phyloP scores from a whole-genome alignment of 2,329 filamentous ascomycete genomes.

The Aplosporella prunicola region DNA sequence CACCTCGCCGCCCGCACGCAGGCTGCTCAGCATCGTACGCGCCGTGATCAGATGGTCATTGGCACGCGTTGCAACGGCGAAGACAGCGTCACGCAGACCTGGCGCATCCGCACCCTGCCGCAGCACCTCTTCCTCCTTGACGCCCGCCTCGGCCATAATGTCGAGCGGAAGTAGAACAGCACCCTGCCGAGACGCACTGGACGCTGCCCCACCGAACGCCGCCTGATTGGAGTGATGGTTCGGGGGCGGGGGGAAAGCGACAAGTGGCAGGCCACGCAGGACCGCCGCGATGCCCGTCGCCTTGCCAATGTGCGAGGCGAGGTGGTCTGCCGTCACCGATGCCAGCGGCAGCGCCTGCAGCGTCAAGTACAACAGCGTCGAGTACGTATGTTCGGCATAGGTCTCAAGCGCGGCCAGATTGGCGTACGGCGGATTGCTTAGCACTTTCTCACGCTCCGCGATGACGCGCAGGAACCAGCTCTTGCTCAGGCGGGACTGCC shows the following conservation, averaged over 20 bases:
- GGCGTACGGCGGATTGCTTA: constrained; percentile 74
- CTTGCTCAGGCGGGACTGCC: constrained; percentile 43
- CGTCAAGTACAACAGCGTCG: constrained; percentile 81
- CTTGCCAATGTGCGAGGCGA: constrained; percentile 92
- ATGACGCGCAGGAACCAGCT: constrained; percentile 59
- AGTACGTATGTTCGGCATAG: constrained; percentile 92
- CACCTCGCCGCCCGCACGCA: constrained; percentile 62
- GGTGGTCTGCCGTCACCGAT: constrained; percentile 79
- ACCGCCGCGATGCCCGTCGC: constrained; percentile 80
- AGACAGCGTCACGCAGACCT: constrained; percentile 81
- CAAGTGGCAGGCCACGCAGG: constrained; percentile 74
- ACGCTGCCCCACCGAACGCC: constrained; percentile 26
- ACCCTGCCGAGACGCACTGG: constrained; percentile 43
- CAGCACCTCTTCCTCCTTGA: constrained; percentile 85
- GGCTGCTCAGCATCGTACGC: constrained; percentile 76
- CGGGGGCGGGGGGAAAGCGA: constrained; percentile 66
- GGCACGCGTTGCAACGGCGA: constrained; percentile 82
- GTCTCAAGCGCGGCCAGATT: constrained; percentile 66
- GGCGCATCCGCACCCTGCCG: constrained; percentile 67
- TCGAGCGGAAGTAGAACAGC: constrained; percentile 76
- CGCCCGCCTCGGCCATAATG: constrained; percentile 70
- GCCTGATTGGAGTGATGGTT: constrained; percentile 34
- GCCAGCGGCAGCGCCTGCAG: constrained; percentile 69
- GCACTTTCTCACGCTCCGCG: constrained; percentile 68
- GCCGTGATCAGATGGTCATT: constrained; percentile 95